phyloP scores from a whole-genome alignment of 1,284 basidiomycete species.

The Meira nashicola region DNA sequence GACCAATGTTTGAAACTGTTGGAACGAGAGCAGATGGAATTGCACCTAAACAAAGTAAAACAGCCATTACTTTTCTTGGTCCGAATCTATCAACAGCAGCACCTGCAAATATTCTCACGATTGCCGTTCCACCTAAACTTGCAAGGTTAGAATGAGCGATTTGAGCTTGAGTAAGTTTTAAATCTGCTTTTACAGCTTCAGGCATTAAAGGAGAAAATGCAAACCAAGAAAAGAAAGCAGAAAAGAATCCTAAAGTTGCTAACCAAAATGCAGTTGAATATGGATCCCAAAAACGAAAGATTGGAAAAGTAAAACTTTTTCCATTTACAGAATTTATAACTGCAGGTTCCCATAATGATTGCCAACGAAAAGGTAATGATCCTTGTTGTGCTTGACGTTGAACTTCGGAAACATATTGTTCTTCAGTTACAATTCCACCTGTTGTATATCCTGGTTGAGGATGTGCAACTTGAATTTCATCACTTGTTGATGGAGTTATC shows the following conservation, averaged over 20 bases:
- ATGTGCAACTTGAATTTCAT: slow-evolving; percentile 11
- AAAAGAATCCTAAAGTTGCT: slow-evolving; percentile 58
- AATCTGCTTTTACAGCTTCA: slow-evolving; percentile 62
- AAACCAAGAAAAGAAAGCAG: slow-evolving; percentile 63
- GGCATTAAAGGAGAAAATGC: slow-evolving; percentile 64
- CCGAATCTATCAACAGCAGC: slow-evolving; percentile 60
- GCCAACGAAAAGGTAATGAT: slow-evolving; percentile 35
- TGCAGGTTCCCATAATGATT: slow-evolving; percentile 45
- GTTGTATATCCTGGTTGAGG: slow-evolving; percentile 4
- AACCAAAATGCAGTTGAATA: slow-evolving; percentile 58
- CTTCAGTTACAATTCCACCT: slow-evolving; percentile 21
- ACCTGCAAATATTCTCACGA: slow-evolving; percentile 61
- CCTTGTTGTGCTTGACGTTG: slow-evolving; percentile 20
- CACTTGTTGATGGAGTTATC: not conserved
- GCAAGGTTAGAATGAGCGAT: slow-evolving; percentile 63
- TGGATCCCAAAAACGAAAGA: slow-evolving; percentile 60
- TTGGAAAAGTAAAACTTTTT: slow-evolving; percentile 61
- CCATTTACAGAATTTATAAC: slow-evolving; percentile 60
- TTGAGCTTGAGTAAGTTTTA: slow-evolving; percentile 58
- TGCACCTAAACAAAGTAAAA: slow-evolving; percentile 61
- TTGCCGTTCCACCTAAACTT: slow-evolving; percentile 58
- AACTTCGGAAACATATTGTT: slow-evolving; percentile 37
- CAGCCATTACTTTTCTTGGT: slow-evolving; percentile 64
- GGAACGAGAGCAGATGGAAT: slow-evolving; percentile 66
- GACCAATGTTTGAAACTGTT: slow-evolving; percentile 56